Evolutionary conservation across 2,329 filamentous ascomycete genomes (phyloP), one percentile per base, ranked within the genome.

Genomic region (Phaeophleospora eucalypticola): DNA sequence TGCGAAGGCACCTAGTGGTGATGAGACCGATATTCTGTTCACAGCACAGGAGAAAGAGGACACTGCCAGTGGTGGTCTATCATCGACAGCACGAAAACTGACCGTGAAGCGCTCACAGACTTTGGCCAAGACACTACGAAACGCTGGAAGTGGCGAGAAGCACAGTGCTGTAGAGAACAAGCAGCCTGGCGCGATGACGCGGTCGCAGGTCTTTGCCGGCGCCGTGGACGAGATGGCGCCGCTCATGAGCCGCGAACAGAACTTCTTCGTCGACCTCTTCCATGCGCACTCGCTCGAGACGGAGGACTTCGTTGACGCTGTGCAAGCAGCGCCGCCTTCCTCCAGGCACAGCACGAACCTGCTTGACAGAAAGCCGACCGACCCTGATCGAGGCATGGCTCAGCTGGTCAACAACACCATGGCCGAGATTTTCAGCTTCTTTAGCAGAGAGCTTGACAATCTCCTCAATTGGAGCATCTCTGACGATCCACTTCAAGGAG

Each of bases 201-300:
- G 87, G 0, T 91, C 83, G 58, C 89, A 95, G 67, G 82, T 88
- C 2, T 95, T 97, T 67, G 77, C 81, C 0, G 83, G 83, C 32
- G 82, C 88, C 10, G 71, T 96, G 51, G 86, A 93, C 47, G 89
- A 96, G 60, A 80, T 93, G 54, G 72, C 90, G 36, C 87, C 86
- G 4, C 77, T 95, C 46, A 83, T 96, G 48, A 84, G 89, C 58
- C 90, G 91, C 66, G 93, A 98, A 69, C 91, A 98, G 66, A 97
- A 96, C 64, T 98, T 97, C 64, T 76, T 96, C 40, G 83, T 95
- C n/a, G 89, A 95, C 58, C 93, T 96, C 67, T 97, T 97, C 77
- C 91, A 97, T 59, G 82, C 93, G 19, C 87, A 86, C n/a, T 94
- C 89, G 2, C 75, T 91, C 20, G 84, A 89, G 59, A 84, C 82